Evolutionary conservation across 2,329 filamentous ascomycete species (phyloP).

Genomic region (Fusarium mexicanum): DNA sequence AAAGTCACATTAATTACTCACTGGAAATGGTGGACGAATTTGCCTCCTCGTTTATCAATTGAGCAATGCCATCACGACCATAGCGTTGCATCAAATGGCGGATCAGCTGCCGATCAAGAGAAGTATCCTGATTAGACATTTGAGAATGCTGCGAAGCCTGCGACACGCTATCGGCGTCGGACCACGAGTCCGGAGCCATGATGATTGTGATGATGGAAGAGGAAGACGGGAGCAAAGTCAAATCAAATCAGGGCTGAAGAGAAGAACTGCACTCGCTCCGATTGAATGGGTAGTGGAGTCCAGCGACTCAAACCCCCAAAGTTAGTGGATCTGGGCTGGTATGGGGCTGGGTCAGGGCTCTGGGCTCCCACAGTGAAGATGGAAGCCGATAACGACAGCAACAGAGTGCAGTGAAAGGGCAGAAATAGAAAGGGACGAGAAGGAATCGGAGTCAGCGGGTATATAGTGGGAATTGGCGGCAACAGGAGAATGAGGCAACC

Average conservation of each 20-base stretch:
- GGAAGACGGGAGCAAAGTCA: background rate
- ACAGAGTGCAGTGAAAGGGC: conserved; percentile 1
- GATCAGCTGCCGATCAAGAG: conserved; percentile 49
- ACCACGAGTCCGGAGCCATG: conserved; percentile 47
- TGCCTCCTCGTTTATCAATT: conserved; percentile 48
- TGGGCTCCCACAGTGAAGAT: conserved; percentile 2
- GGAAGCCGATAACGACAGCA: conserved; percentile 9
- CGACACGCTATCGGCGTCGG: conserved; percentile 45
- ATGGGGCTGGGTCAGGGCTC: conserved; percentile 7
- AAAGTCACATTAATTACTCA: conserved; percentile 37
- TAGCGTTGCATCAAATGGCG: conserved; percentile 49
- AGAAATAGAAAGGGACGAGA: background rate
- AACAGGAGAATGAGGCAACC: conserved; percentile 15
- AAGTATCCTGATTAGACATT: conserved; percentile 41
- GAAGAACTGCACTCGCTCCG: conserved; percentile 11
- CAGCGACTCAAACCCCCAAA: conserved; percentile 33
- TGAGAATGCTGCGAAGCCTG: conserved; percentile 44
- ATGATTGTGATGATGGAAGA: conserved; percentile 23
- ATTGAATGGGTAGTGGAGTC: conserved; percentile 34
- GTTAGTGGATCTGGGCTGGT: conserved; percentile 25
- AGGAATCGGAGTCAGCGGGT: conserved; percentile 10
- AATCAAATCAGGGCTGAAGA: conserved; percentile 22
- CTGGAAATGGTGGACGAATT: conserved; percentile 39
- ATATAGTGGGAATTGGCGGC: background rate
- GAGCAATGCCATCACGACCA: conserved; percentile 46